Base-by-base conservation (phyloP, 768 basidiomycete genomes). In the Phylloporus arenicola region DNA sequence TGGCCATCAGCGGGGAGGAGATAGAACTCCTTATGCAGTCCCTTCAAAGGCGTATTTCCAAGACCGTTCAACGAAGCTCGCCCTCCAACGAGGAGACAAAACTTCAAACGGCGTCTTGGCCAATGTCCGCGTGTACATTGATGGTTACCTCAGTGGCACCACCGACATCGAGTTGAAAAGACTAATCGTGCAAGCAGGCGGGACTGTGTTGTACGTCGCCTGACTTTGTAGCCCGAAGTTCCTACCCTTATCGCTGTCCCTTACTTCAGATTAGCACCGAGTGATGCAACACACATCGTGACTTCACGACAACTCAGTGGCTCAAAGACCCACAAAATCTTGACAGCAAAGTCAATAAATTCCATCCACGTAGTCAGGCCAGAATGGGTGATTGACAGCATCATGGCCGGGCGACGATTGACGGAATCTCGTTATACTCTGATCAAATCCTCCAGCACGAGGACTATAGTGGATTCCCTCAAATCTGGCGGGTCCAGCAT, bases 111-210 rank as follows among this genome's bases (percentile, higher is more conserved):
- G 70, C 55, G 56, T 75, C 25, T 58, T 68, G 62, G 60, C 52
- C 71, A 59, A 78, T 56, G 75, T 80, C 42, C 74, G 75, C 45
- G 71, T 82, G n/a, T 87, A 87, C 55, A 83, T 88, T 59, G 75
- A 82, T 57, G 89, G 86, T 1, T 88, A 81, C 59, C 70, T 88
- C 51, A 73, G 72, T 27, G 75, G 76, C 39, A 88, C 86, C 19
- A 92, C 88, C 2, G 88, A 90, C 61, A 78, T 85, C 44, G 88
- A 92, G 67, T 81, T 92, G 73, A 90, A 82, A 68, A 72, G 79
- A 56, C 69, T 83, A 13, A 73, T 92, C 9, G 63, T 71, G n/a
- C 69, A 76, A 38, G 83, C 81, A 41, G 91, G 90, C 1, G 90
- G 88, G 2, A 70, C 70, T 33, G 69, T 80, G 7, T 52, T 82